phyloP scores from a whole-genome alignment of 805 yeast species.

The Kazachstania martiniae region DNA sequence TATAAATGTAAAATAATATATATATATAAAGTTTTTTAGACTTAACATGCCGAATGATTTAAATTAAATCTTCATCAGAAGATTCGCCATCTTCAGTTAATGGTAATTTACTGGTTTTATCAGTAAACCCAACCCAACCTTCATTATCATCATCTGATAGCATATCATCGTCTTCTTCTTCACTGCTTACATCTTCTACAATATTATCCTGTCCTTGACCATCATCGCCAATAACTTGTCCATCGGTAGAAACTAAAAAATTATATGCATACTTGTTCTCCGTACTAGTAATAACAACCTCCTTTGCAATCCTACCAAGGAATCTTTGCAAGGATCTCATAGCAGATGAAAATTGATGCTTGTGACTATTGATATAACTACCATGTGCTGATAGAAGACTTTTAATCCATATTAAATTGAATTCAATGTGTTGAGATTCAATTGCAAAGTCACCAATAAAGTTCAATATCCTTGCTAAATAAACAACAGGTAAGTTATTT shows the following conservation, averaged over 20 bases:
- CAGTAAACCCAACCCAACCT: conserved; percentile 26
- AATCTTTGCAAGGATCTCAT: conserved; percentile 67
- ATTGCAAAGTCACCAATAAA: conserved; percentile 60
- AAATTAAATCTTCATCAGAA: conserved; percentile 21
- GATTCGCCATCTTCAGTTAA: conserved; percentile 16
- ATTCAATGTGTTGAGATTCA: conserved; percentile 77
- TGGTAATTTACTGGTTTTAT: conserved; percentile 18
- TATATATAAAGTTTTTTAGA: too few species aligned
- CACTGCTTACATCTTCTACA: conserved; percentile 12
- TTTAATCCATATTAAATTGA: conserved; percentile 72
- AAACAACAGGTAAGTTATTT: conserved; percentile 64
- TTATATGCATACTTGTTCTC: conserved; percentile 44
- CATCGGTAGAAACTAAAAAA: conserved; percentile 36
- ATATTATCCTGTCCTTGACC: conserved; percentile 26
- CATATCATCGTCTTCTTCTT: conserved; percentile 19
- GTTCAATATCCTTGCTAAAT: conserved; percentile 52
- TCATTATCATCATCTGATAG: conserved; percentile 30
- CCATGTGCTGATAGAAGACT: conserved; percentile 66
- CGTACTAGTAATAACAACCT: conserved; percentile 44
- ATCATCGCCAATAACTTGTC: conserved; percentile 17
- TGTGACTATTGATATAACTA: conserved; percentile 50
- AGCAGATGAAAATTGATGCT: conserved; percentile 50
- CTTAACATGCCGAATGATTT: too few species aligned
- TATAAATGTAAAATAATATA: too few species aligned
- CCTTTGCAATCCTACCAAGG: conserved; percentile 63